Conservation (phyloP, 1,139 yeast genomes). For the Kodamaea plutei region DNA sequence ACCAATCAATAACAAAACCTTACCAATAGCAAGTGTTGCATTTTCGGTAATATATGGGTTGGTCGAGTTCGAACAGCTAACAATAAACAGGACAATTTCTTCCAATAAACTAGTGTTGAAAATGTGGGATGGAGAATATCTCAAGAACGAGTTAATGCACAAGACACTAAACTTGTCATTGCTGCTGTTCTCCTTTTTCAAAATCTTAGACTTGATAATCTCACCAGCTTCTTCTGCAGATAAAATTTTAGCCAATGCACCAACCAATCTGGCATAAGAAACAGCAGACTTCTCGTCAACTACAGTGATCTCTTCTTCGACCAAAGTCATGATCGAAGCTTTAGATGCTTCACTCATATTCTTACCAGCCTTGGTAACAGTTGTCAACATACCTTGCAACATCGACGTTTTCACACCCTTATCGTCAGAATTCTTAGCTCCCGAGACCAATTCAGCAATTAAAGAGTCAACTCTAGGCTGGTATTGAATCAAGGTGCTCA, state of each 20-base stretch:
- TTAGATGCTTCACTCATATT: slow-evolving; percentile 75
- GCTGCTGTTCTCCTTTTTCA: slow-evolving; percentile 28
- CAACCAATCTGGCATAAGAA: slow-evolving; percentile 74
- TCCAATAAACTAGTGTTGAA: slow-evolving; percentile 47
- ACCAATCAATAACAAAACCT: slow-evolving; percentile 54
- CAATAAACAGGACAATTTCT: slow-evolving; percentile 46
- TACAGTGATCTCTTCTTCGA: slow-evolving; percentile 62
- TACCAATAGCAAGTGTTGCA: slow-evolving; percentile 81
- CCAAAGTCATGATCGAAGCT: slow-evolving; percentile 62
- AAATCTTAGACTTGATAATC: slow-evolving; percentile 59
- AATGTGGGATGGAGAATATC: slow-evolving; percentile 65
- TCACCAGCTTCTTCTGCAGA: slow-evolving; percentile 60
- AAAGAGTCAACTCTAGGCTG: slow-evolving; percentile 95
- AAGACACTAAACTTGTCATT: slow-evolving; percentile 57
- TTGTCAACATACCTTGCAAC: slow-evolving; percentile 81
- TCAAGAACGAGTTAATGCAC: slow-evolving; percentile 75
- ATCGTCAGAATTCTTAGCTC: slow-evolving; percentile 57
- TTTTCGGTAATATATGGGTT: slow-evolving; percentile 67
- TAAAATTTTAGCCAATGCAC: slow-evolving; percentile 68
- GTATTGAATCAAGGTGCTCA: slow-evolving; percentile 80
- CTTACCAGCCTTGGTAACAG: slow-evolving; percentile 74
- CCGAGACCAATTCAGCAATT: slow-evolving; percentile 75
- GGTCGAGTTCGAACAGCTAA: slow-evolving; percentile 42
- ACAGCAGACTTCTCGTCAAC: slow-evolving; percentile 59
- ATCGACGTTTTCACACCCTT: slow-evolving; percentile 79